A percentile compares a stretch with the other conserved stretches of the same genome.
phyloP scores from a whole-genome alignment of 805 yeast genomes.

The Lipomyces chichibuensis region DNA sequence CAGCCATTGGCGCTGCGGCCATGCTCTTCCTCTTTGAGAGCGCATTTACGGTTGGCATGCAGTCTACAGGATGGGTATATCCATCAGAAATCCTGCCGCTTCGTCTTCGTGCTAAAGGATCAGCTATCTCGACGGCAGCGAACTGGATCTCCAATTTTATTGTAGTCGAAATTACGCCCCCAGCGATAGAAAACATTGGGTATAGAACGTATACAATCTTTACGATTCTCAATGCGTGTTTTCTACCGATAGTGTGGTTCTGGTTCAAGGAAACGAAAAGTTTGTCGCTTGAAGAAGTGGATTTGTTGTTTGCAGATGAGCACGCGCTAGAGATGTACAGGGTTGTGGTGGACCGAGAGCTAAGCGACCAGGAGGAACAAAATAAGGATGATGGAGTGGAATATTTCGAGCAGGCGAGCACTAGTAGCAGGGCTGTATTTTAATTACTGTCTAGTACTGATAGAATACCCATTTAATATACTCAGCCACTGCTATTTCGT shows the following conservation, averaged over 20 bases:
- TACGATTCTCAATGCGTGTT: slow-evolving; percentile 51
- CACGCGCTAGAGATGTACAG: slow-evolving; percentile 14
- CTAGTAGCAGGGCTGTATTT: not conserved
- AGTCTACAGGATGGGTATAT: slow-evolving; percentile 27
- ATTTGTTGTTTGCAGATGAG: slow-evolving; percentile 14
- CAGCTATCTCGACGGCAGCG: slow-evolving; percentile 20
- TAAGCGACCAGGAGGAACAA: not conserved
- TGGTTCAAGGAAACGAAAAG: slow-evolving; percentile 22
- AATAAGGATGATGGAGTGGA: not conserved
- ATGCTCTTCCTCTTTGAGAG: slow-evolving; percentile 26
- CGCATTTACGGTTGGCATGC: slow-evolving; percentile 30
- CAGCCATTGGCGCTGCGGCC: slow-evolving; percentile 28
- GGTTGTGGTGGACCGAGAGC: not conserved
- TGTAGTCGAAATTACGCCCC: slow-evolving; percentile 52
- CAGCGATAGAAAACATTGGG: slow-evolving; percentile 53
- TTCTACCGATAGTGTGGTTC: slow-evolving; percentile 16
- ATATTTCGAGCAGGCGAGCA: not conserved
- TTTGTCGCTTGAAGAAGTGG: slow-evolving; percentile 46
- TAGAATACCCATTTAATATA: not conserved
- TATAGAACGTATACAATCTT: slow-evolving; percentile 66
- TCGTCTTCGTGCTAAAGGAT: slow-evolving; percentile 15
- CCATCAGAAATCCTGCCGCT: slow-evolving; percentile 23
- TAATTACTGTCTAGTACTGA: not conserved
- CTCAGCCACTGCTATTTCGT: no score
- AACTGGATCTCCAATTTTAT: slow-evolving; percentile 25